These are phyloP conservation scores for Daldinia caldariorum DNA, from an alignment of 495 filamentous ascomycete species.

Conservation along the genomic window DNA sequence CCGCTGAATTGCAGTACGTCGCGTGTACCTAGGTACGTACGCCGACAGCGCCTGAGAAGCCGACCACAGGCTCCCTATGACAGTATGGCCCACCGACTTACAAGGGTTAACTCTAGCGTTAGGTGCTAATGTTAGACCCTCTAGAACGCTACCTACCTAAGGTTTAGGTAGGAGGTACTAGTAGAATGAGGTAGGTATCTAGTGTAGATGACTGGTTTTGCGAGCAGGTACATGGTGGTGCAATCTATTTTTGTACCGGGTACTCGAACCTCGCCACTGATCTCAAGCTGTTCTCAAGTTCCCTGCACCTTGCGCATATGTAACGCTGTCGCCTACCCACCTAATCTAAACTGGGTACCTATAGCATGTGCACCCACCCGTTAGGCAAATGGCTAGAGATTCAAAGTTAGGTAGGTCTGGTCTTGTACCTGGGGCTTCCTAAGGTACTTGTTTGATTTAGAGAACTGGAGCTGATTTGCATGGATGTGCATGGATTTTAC, in stretches of 20 bases:
- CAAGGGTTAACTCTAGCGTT: background rate
- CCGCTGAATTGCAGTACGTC: slow-evolving; percentile 24
- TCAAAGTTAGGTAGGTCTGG: too few species aligned
- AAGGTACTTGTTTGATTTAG: slow-evolving; percentile 14
- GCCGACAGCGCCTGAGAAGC: background rate
- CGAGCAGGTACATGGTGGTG: slow-evolving; percentile 20
- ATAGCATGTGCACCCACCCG: slow-evolving; percentile 34
- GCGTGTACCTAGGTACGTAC: slow-evolving; percentile 13
- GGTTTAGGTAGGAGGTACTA: too few species aligned
- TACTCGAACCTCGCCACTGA: slow-evolving; percentile 16
- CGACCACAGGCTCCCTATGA: background rate
- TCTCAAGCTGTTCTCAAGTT: slow-evolving; percentile 16
- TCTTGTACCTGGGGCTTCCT: slow-evolving; percentile 22
- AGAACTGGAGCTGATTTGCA: slow-evolving; percentile 21
- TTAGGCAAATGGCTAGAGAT: slow-evolving; percentile 35
- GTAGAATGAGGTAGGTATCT: background rate
- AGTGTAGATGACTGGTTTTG: slow-evolving; percentile 32
- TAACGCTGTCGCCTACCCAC: slow-evolving; percentile 15
- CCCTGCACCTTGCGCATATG: slow-evolving; percentile 9
- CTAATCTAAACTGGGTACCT: slow-evolving; percentile 26
- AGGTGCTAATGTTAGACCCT: slow-evolving; percentile 14
- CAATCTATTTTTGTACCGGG: slow-evolving; percentile 29
- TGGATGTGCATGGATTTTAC: too few species aligned
- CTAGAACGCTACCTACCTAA: slow-evolving; percentile 12
- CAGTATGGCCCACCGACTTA: slow-evolving; percentile 8